Evolutionary conservation across 108 stramenopile genomes (phyloP).

Genomic region (Fistulifera pelliculosa): DNA sequence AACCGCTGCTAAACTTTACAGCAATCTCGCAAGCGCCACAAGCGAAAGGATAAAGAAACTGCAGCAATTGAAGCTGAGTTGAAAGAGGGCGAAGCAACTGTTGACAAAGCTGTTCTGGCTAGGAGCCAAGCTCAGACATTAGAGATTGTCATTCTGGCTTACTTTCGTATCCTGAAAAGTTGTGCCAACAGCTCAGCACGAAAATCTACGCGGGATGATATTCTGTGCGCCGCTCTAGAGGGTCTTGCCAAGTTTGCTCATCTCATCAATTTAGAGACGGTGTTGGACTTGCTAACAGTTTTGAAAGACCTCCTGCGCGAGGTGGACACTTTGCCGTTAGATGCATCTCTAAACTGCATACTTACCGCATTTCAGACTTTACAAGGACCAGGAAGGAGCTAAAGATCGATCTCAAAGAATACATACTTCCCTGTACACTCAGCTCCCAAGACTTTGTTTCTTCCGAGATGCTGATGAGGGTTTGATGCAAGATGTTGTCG

Average conservation of each 20-base stretch:
- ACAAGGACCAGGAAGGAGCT: constrained; percentile 74
- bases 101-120: constrained; percentile 67
- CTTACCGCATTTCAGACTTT: constrained; percentile 76
- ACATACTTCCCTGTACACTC: constrained; percentile 72
- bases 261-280: constrained; percentile 78
- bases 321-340: constrained; percentile 55
- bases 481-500: constrained; percentile 20
- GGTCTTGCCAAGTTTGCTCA: constrained; percentile 85
- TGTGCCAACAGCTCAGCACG: constrained; percentile 17
- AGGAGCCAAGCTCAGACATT: constrained; percentile 68
- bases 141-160: constrained; percentile 66
- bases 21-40: constrained; percentile 57
- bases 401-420: constrained; percentile 76
- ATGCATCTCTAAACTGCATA: constrained; percentile 72
- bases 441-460: constrained; percentile 29
- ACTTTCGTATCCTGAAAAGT: constrained; percentile 77
- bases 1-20: constrained; percentile 65
- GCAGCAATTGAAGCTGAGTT: constrained; percentile 72
- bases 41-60: constrained; percentile 46
- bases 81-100: constrained; percentile 68
- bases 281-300: constrained; percentile 66
- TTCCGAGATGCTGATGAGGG: constrained; percentile 10
- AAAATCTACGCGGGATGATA: constrained; percentile 13
- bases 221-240: constrained; percentile 66
- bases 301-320: constrained; percentile 57